These are phyloP conservation scores for Pestalotiopsis fici DNA, from an alignment of 2,329 filamentous ascomycete genomes.

Conservation along the genomic window DNA sequence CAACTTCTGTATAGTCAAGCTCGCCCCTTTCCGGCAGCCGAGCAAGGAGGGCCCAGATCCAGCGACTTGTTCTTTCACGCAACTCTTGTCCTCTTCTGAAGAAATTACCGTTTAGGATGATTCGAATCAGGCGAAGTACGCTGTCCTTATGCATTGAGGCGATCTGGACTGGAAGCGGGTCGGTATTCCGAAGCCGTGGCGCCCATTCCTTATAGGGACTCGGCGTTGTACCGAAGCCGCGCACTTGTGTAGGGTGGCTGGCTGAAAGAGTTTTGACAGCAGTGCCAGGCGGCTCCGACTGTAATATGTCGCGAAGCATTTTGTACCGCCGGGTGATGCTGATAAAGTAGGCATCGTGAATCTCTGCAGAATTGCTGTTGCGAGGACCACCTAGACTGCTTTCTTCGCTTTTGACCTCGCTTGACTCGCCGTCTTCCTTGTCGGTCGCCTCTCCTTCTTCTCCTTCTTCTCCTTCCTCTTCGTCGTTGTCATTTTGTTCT, in stretches of 20 bases:
- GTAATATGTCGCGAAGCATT: slow-evolving; percentile 63
- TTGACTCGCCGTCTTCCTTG: slow-evolving; percentile 21
- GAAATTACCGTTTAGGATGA: slow-evolving; percentile 66
- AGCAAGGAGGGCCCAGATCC: slow-evolving; percentile 84
- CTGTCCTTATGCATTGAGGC: slow-evolving; percentile 67
- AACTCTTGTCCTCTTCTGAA: slow-evolving; percentile 61
- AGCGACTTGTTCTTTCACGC: slow-evolving; percentile 70
- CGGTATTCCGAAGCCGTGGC: slow-evolving; percentile 48
- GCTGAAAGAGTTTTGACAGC: slow-evolving; percentile 53
- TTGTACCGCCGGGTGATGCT: slow-evolving; percentile 67
- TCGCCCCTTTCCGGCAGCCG: slow-evolving; percentile 73
- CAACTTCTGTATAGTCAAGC: slow-evolving; percentile 74
- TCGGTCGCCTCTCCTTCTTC: slow-evolving; percentile 25
- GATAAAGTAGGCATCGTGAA: slow-evolving; percentile 68
- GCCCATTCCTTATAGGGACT: slow-evolving; percentile 54
- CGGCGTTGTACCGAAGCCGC: slow-evolving; percentile 51
- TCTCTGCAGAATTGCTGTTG: slow-evolving; percentile 35
- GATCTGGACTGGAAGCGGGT: slow-evolving; percentile 61
- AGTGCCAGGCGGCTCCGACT: slow-evolving; percentile 52
- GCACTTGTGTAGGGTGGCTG: slow-evolving; percentile 56
- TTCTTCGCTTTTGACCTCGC: slow-evolving; percentile 20
- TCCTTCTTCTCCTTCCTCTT: slow-evolving; percentile 20
- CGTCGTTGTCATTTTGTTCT: slow-evolving; percentile 25
- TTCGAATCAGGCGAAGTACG: slow-evolving; percentile 65
- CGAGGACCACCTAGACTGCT: slow-evolving; percentile 23